Percentiles rank a stretch among this genome's conserved stretches.
phyloP scores from a whole-genome alignment of 441 rosid genomes.

The Erodium chrysanthum region DNA sequence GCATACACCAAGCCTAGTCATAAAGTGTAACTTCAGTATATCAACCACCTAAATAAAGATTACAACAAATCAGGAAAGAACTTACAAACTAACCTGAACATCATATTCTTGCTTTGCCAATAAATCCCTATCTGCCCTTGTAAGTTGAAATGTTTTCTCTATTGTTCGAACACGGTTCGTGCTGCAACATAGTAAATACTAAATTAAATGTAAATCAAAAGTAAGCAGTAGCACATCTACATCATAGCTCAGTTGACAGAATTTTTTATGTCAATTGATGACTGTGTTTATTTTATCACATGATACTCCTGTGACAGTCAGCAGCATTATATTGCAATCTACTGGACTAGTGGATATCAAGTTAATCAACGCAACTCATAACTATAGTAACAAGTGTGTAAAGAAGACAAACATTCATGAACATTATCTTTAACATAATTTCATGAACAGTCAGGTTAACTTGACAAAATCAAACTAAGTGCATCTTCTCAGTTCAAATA shows the following conservation, averaged over 20 bases:
- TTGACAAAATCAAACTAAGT: not conserved
- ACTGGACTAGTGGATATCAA: not conserved
- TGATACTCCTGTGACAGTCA: not conserved
- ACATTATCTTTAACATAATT: not conserved
- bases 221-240: not conserved
- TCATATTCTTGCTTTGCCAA: constrained; percentile 61
- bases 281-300: not conserved
- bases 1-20: constrained; percentile 96
- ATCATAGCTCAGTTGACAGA: not conserved
- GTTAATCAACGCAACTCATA: not conserved
- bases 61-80: constrained; percentile 5
- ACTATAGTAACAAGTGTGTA: not conserved
- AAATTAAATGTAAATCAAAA: constrained; percentile 3
- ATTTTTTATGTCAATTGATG: not conserved
- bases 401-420: no score
- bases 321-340: not conserved
- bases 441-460: not conserved
- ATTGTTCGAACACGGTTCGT: constrained; percentile 54
- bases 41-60: constrained; percentile 2
- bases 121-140: constrained; percentile 67
- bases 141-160: constrained; percentile 67
- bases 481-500: not conserved
- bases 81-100: constrained; percentile 53
- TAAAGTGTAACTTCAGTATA: constrained; percentile 21
- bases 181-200: constrained; percentile 36